These are phyloP conservation scores for Penicillium sp. DNA, from an alignment of 2,329 filamentous ascomycete species.

Conservation along the genomic window DNA sequence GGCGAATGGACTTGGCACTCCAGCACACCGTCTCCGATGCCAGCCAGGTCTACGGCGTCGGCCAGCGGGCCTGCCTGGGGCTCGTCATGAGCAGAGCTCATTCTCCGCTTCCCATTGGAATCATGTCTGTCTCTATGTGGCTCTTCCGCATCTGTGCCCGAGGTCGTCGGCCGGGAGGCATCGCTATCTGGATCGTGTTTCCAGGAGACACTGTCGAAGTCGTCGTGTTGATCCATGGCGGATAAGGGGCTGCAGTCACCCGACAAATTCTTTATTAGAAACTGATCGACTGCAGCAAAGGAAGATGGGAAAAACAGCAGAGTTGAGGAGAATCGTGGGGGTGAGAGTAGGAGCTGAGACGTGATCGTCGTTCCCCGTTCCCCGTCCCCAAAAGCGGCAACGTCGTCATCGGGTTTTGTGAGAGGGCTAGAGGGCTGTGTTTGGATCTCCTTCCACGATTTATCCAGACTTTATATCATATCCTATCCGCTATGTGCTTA, in stretches of 20 bases:
- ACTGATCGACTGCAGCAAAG: background rate
- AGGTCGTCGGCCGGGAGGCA: slow-evolving; percentile 38
- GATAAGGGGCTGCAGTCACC: slow-evolving; percentile 15
- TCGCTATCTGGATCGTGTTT: slow-evolving; percentile 55
- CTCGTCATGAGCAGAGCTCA: slow-evolving; percentile 44
- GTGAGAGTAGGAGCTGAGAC: slow-evolving; percentile 16
- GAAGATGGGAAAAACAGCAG: background rate
- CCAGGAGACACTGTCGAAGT: slow-evolving; percentile 80
- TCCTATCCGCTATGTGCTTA: too few species aligned
- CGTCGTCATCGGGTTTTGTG: slow-evolving; percentile 19
- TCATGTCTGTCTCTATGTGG: slow-evolving; percentile 33
- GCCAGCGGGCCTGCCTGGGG: slow-evolving; percentile 48
- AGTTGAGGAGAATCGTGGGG: slow-evolving; percentile 6
- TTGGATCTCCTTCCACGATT: background rate
- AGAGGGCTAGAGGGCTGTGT: background rate
- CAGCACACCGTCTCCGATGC: slow-evolving; percentile 66
- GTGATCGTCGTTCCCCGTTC: slow-evolving; percentile 22
- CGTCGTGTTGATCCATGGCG: slow-evolving; percentile 53
- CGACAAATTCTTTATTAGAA: slow-evolving; percentile 1
- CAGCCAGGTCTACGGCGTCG: slow-evolving; percentile 55
- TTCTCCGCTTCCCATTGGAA: slow-evolving; percentile 47
- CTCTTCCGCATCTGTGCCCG: slow-evolving; percentile 40
- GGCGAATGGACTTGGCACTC: slow-evolving; percentile 79
- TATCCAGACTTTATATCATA: background rate
- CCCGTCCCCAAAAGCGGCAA: slow-evolving; percentile 11